Evolutionary conservation across 2,329 filamentous ascomycete species (phyloP), one percentile per base, ranked within the genome.

Genomic region (Plenodomus lindquistii): DNA sequence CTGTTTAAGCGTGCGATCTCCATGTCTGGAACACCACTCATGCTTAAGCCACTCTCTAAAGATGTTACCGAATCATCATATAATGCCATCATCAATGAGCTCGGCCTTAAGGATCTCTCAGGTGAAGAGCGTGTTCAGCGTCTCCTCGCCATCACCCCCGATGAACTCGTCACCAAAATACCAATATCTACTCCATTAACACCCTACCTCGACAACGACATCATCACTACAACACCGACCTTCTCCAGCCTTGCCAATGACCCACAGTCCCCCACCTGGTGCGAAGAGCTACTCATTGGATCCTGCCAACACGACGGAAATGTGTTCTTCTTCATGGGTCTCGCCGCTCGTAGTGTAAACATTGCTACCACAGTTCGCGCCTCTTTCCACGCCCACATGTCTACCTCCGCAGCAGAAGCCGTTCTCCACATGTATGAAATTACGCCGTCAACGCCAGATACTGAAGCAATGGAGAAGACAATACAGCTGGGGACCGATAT

Each of bases 401-500:
- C 19, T 44, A 57, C 16, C 0, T 21, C 48, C 5, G 42, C 37
- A 1, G 52, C 57, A 8, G 19, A 41, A 13, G 40, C 40, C 6
- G 46, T 74, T 3, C 61, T 78, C 2, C 50, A 64, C 4, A 62
- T 62, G 8, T 81, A 81, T 54, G 54, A 55, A 0, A 68, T 79
- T 44, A 45, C 52, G 4, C 37, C 63, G 19, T 51, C 59, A 5
- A 64, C 65, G 0, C 37, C 66, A 1, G 74, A 79, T 35, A 63
- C 71, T 1, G 63, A 68, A 4, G 75, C 74, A 0, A 68, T 77
- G 41, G 35, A 56, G 2, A 57, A 49, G 2, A 61, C 79, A 18
- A 60, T 79, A 3, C 52, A 72, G 1, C 74, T 77, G 24, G 63
- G 65, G 15, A 76, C 70, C 13, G 78, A 81, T 44, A 70, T 80